Conservation (phyloP, 148 eudicot species). For the Vaccinium macrocarpon region DNA sequence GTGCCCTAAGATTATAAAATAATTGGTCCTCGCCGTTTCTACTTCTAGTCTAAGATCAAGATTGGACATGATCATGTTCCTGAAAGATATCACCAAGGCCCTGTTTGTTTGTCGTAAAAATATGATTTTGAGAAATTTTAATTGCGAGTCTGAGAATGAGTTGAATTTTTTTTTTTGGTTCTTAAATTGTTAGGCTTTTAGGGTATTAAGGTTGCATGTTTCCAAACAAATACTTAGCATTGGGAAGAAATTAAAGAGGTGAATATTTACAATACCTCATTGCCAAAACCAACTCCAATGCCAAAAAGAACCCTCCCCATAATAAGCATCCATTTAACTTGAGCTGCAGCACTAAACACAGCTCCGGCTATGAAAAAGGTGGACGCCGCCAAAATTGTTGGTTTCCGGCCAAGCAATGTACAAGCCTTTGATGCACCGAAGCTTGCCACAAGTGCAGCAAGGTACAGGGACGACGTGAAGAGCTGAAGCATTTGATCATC, state of each 20-base stretch:
- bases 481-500: constrained; percentile 65
- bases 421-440: constrained; percentile 63
- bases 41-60: no score
- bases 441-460: constrained; percentile 65
- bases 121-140: no score
- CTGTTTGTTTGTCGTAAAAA: no score
- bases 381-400: constrained; percentile 32
- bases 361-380: constrained; percentile 42
- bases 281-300: constrained; percentile 40
- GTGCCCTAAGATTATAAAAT: no score
- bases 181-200: background rate
- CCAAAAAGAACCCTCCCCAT: constrained; percentile 67
- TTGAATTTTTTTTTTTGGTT: no score
- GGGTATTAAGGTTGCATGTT: background rate
- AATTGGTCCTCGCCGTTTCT: no score
- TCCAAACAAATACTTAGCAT: background rate
- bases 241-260: background rate
- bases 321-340: constrained; percentile 49
- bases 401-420: constrained; percentile 28
- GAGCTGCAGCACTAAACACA: constrained; percentile 36
- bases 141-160: no score
- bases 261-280: background rate
- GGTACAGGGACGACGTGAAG: constrained; percentile 70
- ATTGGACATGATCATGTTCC: no score
- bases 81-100: no score